phyloP scores from a whole-genome alignment of 371 early-diverging fungal genomes.

The Chytridium lagenaria region DNA sequence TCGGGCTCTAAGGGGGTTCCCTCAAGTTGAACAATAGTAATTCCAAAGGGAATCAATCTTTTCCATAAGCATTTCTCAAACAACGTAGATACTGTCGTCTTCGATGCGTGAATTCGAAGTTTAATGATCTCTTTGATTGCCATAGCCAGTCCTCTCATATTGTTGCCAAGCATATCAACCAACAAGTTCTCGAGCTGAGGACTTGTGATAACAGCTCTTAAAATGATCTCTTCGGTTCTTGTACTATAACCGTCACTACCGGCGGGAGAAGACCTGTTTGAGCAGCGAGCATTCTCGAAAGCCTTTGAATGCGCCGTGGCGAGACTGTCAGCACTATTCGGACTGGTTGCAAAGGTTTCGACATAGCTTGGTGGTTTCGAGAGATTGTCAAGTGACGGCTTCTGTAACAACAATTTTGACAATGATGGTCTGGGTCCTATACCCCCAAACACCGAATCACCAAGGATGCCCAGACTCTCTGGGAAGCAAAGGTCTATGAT shows the following conservation, averaged over 20 bases:
- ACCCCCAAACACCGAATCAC: neutral
- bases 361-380: neutral
- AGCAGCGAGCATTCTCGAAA: too few relatives aligned
- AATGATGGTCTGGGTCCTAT: too few relatives aligned
- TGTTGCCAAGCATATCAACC: neutral
- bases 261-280: too few relatives aligned
- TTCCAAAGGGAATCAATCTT: neutral
- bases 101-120: neutral
- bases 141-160: neutral
- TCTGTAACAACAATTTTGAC: constrained; percentile 3
- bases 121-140: neutral
- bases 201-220: neutral
- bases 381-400: neutral
- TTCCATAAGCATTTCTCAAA: neutral
- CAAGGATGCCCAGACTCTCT: constrained; percentile 19
- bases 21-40: neutral
- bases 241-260: too few relatives aligned
- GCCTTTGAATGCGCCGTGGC: too few relatives aligned
- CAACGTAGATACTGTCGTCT: neutral
- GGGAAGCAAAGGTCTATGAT: constrained; percentile 32
- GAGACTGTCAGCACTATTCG: too few relatives aligned
- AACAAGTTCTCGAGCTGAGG: neutral
- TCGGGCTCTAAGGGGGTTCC: neutral
- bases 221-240: neutral
- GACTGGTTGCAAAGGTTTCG: too few relatives aligned